Base-by-base conservation (phyloP, 805 yeast genomes). In the Suhomyces prunicola region DNA sequence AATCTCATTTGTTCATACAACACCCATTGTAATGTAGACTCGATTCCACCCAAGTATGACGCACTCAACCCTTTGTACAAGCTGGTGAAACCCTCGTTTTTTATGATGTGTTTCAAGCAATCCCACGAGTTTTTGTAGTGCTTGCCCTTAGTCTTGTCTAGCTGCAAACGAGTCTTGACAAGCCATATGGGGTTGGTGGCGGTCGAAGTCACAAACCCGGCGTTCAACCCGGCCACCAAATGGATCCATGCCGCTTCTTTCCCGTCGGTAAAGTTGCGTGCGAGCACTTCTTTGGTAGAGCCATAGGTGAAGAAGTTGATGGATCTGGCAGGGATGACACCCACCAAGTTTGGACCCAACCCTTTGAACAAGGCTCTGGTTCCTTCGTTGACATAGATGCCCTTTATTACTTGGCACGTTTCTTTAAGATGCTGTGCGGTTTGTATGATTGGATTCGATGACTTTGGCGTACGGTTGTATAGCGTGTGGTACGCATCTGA, bases 101-200 rank as follows among this genome's bases (percentile, higher is more conserved):
- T 80, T 10, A 90, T 59, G 5, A 91, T 87, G 60, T 86, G 82
- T 54, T 72, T 74, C 19, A 89, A 67, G 67, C 98, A 93, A 67
- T 94, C 98, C 78, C 85, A 78, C 4, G 97, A 88, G 70, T 88
- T 92, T 54, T 80, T 85, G 68, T 93, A 94, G 56, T 80, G 79
- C 58, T 85, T 84, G 2, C 80, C 79, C 49, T 69, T 73, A 33
- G 88, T 80, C 66, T 86, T 88, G 69, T 94, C 99, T 50, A 94
- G 77, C 67, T 94, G 99, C 50, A 94, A 80, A 63, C 99, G 79
- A 0, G 99, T 94, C 72, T 94, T 94, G 55, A 94, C 86, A 55
- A 94, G 76, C 99, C 99, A 94, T 53, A 94, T 94, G 10, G 99
- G 99, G 67, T 94, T 94, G 0, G 99, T 94, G 12, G 91, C 96